A percentile compares a stretch with the other conserved stretches of the same genome.
Conservation (phyloP, 208 protist species). For the Wallacemonas sp. region DNA sequence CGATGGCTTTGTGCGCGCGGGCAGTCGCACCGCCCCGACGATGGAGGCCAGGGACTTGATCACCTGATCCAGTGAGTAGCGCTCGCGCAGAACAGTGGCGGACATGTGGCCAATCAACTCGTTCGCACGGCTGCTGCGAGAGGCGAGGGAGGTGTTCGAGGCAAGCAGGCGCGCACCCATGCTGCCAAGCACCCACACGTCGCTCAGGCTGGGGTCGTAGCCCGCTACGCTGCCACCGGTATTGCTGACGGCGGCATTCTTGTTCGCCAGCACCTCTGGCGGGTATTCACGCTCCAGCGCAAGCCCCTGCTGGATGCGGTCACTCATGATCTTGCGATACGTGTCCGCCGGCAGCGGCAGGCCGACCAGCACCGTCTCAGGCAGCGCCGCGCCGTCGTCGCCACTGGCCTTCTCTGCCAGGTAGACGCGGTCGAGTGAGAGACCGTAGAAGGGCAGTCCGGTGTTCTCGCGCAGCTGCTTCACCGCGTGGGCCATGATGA, state of each 20-base stretch:
- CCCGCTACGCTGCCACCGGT: conserved; percentile 8
- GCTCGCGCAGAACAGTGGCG: conserved; percentile 28
- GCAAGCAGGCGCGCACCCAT: conserved; percentile 51
- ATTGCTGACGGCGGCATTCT: too few species aligned
- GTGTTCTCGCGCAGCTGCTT: conserved; percentile 38
- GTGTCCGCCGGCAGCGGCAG: conserved; percentile 54
- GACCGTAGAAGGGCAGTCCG: conserved; percentile 53
- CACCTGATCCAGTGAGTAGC: conserved; percentile 41
- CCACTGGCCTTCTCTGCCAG: conserved; percentile 28
- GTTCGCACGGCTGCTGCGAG: conserved; percentile 38
- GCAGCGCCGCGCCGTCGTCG: conserved; percentile 4
- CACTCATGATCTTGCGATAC: conserved; percentile 55
- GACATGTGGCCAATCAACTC: conserved; percentile 62
- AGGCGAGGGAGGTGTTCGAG: conserved; percentile 31
- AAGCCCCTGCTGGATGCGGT: conserved; percentile 47
- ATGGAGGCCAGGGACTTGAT: conserved; percentile 30
- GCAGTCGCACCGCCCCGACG: conserved; percentile 22
- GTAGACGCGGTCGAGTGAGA: conserved; percentile 61
- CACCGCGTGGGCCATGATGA: conserved; percentile 47
- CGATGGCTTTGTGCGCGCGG: conserved; percentile 16
- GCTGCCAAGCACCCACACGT: conserved; percentile 79
- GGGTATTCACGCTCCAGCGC: conserved; percentile 70
- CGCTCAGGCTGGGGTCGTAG: conserved; percentile 58
- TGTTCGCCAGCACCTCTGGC: conserved; percentile 49
- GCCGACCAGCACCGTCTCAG: conserved; percentile 40